These are phyloP conservation scores for Tetrapyrgos nigripes DNA, from an alignment of 1,284 basidiomycete species.

Conservation along the genomic window DNA sequence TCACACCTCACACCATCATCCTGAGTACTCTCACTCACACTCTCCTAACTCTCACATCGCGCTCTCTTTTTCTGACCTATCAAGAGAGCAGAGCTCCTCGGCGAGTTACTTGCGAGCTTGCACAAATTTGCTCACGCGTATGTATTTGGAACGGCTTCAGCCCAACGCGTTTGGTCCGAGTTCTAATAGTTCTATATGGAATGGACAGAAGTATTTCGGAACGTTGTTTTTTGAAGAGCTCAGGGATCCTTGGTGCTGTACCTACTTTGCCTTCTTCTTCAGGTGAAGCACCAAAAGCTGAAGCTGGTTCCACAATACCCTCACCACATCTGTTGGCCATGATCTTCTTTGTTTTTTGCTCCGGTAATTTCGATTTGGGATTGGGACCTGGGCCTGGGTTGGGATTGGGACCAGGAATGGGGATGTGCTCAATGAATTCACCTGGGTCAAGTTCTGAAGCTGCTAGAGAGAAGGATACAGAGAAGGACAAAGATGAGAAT, in stretches of 20 bases:
- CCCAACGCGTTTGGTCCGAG: not conserved
- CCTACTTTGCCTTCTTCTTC: not conserved
- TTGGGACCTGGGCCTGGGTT: conserved; percentile 42
- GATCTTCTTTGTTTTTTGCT: conserved; percentile 57
- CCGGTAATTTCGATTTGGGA: conserved; percentile 53
- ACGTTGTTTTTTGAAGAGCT: not conserved
- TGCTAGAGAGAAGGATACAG: not conserved
- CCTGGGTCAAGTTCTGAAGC: too few relatives aligned
- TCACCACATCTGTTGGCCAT: conserved; percentile 53
- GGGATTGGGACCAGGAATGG: too few relatives aligned
- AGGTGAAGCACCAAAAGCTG: not conserved
- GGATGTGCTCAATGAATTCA: too few relatives aligned
- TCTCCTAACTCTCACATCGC: conserved; percentile 50
- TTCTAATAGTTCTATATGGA: not conserved
- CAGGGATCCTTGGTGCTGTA: not conserved
- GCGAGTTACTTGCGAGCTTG: not conserved
- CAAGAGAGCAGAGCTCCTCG: conserved; percentile 47
- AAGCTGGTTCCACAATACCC: too few relatives aligned
- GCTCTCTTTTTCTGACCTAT: conserved; percentile 55
- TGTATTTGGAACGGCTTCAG: not conserved
- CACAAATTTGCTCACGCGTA: conserved; percentile 32
- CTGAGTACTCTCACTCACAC: conserved; percentile 43
- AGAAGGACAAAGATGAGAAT: not conserved
- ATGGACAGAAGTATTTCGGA: conserved; percentile 11
- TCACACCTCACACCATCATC: conserved; percentile 39